Evolutionary conservation across 2,329 filamentous ascomycete genomes (phyloP).

Genomic region (Orbilia oligospora): DNA sequence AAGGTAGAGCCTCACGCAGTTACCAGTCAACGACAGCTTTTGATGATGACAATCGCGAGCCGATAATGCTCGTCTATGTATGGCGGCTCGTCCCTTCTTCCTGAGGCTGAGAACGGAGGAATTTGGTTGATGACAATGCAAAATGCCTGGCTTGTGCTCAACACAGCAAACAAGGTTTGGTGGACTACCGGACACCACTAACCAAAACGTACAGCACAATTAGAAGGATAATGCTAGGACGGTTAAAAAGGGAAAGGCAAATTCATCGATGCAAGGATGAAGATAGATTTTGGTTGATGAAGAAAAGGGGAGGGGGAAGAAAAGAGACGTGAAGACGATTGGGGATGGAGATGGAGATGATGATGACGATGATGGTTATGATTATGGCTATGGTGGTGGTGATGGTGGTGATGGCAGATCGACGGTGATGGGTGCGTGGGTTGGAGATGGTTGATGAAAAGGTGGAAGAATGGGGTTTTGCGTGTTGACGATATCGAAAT

Average conservation of each 20-base stretch:
- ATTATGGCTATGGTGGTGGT: not conserved
- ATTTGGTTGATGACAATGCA: slow-evolving; percentile 43
- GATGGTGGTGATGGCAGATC: slow-evolving; percentile 1
- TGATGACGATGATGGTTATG: no score
- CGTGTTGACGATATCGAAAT: slow-evolving; percentile 54
- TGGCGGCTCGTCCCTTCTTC: slow-evolving; percentile 30
- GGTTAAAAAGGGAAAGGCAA: not conserved
- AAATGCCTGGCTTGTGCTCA: slow-evolving; percentile 21
- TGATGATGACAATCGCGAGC: slow-evolving; percentile 15
- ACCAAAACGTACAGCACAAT: not conserved
- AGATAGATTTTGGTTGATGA: not conserved
- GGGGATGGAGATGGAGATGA: not conserved
- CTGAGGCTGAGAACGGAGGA: slow-evolving; percentile 48
- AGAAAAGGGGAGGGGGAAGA: not conserved
- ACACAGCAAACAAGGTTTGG: slow-evolving; percentile 29
- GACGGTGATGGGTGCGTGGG: slow-evolving; percentile 15
- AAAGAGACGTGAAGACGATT: not conserved
- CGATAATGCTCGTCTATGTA: slow-evolving; percentile 5
- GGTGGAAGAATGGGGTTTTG: slow-evolving; percentile 31
- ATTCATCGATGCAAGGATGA: not conserved
- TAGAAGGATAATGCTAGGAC: not conserved
- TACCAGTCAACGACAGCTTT: not conserved
- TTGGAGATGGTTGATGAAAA: slow-evolving; percentile 28
- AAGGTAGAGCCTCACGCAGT: not conserved
- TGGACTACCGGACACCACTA: slow-evolving; percentile 1